Evolutionary conservation across 1,139 yeast species (phyloP).

Genomic region (Protomyces inundatus): DNA sequence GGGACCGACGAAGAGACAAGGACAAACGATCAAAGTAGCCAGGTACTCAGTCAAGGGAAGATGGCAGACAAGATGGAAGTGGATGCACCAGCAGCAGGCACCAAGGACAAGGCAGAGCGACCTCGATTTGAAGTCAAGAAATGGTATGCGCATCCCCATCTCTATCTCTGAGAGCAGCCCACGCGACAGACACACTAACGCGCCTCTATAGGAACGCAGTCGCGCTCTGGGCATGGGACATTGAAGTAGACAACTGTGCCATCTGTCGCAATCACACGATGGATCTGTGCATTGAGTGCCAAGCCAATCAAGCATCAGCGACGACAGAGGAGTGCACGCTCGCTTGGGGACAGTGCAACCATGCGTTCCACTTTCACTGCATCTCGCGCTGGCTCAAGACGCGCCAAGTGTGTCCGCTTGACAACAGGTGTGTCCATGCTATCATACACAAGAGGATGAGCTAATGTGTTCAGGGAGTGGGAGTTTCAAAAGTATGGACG

Average conservation of each 20-base stretch:
- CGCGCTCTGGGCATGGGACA: conserved; percentile 99
- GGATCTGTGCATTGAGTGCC: conserved; percentile 98
- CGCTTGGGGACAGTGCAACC: conserved; percentile 96
- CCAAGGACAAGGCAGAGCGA: conserved; percentile 29
- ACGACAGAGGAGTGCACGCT: conserved; percentile 82
- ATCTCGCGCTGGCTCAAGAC: conserved; percentile 93
- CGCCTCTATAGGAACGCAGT: conserved; percentile 79
- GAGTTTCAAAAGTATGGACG: conserved; percentile 70
- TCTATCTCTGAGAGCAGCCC: neutral
- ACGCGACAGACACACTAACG: neutral
- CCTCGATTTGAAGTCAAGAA: conserved; percentile 62
- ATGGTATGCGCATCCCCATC: conserved; percentile 28
- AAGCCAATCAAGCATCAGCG: conserved; percentile 64
- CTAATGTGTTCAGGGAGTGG: conserved; percentile 52
- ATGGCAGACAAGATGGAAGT: conserved; percentile 40
- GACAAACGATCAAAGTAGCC: no score
- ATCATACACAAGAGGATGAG: neutral
- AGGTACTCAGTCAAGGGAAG: no score
- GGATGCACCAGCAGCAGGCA: conserved; percentile 32
- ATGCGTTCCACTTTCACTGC: conserved; percentile 92
- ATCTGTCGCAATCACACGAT: conserved; percentile 96
- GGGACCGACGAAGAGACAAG: no score
- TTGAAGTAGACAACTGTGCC: conserved; percentile 93
- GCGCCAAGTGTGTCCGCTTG: conserved; percentile 96
- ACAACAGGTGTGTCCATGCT: conserved; percentile 46